Conservation (phyloP, 495 filamentous ascomycete genomes). For the Aspergillus ostianus region DNA sequence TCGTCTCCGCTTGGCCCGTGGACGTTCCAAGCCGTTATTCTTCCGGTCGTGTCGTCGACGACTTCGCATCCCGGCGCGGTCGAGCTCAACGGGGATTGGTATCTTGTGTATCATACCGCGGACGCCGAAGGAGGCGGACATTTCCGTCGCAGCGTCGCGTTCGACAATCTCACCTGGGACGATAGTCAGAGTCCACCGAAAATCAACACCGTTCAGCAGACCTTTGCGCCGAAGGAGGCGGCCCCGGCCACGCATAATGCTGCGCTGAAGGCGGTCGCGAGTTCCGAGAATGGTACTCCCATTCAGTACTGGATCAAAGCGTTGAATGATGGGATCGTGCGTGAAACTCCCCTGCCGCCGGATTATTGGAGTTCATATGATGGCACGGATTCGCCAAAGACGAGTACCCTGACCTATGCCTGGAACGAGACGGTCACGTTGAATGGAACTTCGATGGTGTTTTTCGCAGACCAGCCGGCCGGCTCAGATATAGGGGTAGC, state of each 20-base stretch:
- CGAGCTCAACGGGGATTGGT: conserved; percentile 1
- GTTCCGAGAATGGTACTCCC: background rate
- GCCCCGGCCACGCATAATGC: background rate
- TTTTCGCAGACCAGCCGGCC: conserved; percentile 5
- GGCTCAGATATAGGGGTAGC: conserved; percentile 2
- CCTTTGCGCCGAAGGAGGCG: background rate
- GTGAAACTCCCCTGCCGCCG: conserved; percentile 5
- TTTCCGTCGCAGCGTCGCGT: conserved; percentile 5
- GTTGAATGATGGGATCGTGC: conserved; percentile 7
- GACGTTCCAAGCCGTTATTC: conserved; percentile 8
- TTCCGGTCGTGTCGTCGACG: conserved; percentile 7
- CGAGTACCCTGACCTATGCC: background rate
- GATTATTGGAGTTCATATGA: conserved; percentile 5
- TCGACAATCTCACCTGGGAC: conserved; percentile 4
- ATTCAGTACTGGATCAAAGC: conserved; percentile 11
- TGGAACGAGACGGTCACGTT: conserved; percentile 5
- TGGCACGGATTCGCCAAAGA: background rate
- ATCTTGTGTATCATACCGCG: conserved; percentile 6
- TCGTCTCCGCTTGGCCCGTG: conserved; percentile 9
- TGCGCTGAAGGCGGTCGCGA: background rate
- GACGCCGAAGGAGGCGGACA: conserved; percentile 6
- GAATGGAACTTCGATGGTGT: conserved; percentile 3
- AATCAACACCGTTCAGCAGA: conserved; percentile 1
- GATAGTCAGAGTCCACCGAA: background rate
- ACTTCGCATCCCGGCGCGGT: conserved; percentile 5